These are phyloP conservation scores for Orbilia javanica DNA, from an alignment of 2,329 filamentous ascomycete species.

Conservation along the genomic window DNA sequence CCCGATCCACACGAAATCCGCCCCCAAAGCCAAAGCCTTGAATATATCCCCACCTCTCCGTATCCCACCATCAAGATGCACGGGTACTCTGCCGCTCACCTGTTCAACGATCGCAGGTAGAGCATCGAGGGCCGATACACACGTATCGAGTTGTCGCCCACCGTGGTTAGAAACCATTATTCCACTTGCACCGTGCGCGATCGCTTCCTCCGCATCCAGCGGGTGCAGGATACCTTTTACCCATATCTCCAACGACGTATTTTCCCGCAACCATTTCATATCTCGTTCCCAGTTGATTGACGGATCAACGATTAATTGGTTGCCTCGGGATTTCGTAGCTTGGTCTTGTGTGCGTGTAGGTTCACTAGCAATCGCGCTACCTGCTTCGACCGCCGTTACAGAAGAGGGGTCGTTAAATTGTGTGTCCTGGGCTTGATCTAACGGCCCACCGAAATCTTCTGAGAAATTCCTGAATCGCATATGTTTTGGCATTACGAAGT, in stretches of 20 bases:
- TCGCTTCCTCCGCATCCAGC: slow-evolving; percentile 68
- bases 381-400: neutral
- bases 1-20: slow-evolving; percentile 69
- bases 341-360: neutral
- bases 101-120: slow-evolving; percentile 73
- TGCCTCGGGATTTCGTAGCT: slow-evolving; percentile 13
- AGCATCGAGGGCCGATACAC: slow-evolving; percentile 70
- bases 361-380: neutral
- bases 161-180: slow-evolving; percentile 73
- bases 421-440: slow-evolving; percentile 5
- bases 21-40: slow-evolving; percentile 71
- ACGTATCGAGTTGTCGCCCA: slow-evolving; percentile 72
- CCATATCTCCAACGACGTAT: slow-evolving; percentile 69
- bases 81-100: slow-evolving; percentile 72
- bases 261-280: slow-evolving; percentile 68
- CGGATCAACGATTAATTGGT: slow-evolving; percentile 62
- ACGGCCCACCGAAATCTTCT: slow-evolving; percentile 58
- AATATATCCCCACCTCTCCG: slow-evolving; percentile 72
- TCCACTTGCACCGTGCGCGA: slow-evolving; percentile 67
- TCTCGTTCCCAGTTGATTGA: slow-evolving; percentile 69
- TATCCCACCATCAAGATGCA: slow-evolving; percentile 74
- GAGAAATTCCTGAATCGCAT: slow-evolving; percentile 67
- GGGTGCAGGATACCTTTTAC: slow-evolving; percentile 69
- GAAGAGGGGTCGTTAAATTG: slow-evolving; percentile 5
- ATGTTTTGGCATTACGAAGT: slow-evolving; percentile 68